Evolutionary conservation across 169 alveolate species (phyloP).

Genomic region (Plasmodium coatneyi): DNA sequence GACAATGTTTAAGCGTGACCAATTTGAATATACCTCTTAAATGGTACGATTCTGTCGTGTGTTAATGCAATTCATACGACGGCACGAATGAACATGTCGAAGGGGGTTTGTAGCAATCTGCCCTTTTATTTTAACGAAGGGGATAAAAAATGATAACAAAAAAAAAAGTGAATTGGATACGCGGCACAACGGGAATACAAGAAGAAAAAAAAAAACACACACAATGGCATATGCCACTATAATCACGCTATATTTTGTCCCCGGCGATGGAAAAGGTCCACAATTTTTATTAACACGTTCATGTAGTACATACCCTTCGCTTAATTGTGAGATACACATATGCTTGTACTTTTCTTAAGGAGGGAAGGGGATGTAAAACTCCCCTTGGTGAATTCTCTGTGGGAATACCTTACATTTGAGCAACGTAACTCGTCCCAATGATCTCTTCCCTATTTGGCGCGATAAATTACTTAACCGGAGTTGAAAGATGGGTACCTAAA

Average conservation of each 20-base stretch:
- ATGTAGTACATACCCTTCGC: not conserved
- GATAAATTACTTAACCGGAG: not conserved
- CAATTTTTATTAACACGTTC: not conserved
- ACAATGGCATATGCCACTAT: not conserved
- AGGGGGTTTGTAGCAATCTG: not conserved
- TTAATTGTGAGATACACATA: not conserved
- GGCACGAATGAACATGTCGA: not conserved
- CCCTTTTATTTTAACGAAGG: not conserved
- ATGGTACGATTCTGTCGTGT: not conserved
- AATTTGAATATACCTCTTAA: not conserved
- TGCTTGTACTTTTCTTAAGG: not conserved
- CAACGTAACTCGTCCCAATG: not conserved
- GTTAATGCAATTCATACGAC: not conserved
- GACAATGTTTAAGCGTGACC: not conserved
- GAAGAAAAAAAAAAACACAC: no score
- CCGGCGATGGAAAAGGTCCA: not conserved
- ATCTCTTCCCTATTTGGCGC: not conserved
- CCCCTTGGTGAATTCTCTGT: not conserved
- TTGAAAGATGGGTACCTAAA: not conserved
- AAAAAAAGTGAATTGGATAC: not conserved
- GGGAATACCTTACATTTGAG: not conserved
- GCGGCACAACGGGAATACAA: not conserved
- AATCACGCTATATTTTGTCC: not conserved
- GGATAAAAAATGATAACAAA: not conserved
- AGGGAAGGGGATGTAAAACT: not conserved